A percentile compares a stretch with the other conserved stretches of the same genome.
phyloP scores from a whole-genome alignment of 2,329 filamentous ascomycete species.

The Colletotrichum incanum region DNA sequence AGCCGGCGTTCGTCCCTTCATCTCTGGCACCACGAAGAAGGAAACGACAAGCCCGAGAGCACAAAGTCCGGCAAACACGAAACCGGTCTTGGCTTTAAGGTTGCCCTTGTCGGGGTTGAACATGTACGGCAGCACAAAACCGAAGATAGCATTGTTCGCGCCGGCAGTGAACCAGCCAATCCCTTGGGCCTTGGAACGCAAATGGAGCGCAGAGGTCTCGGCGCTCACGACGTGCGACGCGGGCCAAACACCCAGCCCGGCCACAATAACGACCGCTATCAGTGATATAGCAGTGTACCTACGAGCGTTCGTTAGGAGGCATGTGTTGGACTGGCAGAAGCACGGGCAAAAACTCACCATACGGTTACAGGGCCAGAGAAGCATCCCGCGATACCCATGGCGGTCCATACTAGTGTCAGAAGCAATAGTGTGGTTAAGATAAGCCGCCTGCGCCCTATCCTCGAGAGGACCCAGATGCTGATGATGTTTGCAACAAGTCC shows the following conservation, averaged over 20 bases:
- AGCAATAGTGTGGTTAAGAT: slow-evolving; percentile 54
- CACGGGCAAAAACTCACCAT: slow-evolving; percentile 52
- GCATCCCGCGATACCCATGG: slow-evolving; percentile 64
- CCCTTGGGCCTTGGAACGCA: slow-evolving; percentile 61
- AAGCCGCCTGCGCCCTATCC: slow-evolving; percentile 57
- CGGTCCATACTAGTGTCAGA: slow-evolving; percentile 57
- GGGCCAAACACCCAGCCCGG: slow-evolving; percentile 61
- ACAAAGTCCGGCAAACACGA: slow-evolving; percentile 57
- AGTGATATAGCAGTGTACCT: slow-evolving; percentile 53
- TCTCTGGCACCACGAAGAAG: slow-evolving; percentile 67
- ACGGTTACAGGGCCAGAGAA: slow-evolving; percentile 55
- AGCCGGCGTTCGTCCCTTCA: slow-evolving; percentile 62
- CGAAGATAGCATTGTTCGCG: slow-evolving; percentile 58
- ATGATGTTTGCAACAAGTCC: slow-evolving; percentile 61
- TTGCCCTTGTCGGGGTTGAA: slow-evolving; percentile 60
- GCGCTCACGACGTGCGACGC: slow-evolving; percentile 58
- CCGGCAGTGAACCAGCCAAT: slow-evolving; percentile 60
- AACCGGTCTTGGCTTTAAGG: slow-evolving; percentile 59
- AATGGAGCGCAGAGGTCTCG: slow-evolving; percentile 60
- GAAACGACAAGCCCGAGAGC: slow-evolving; percentile 54
- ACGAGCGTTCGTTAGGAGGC: background rate
- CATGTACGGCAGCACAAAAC: slow-evolving; percentile 65
- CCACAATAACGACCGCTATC: slow-evolving; percentile 61
- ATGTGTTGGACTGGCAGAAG: background rate
- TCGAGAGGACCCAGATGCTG: slow-evolving; percentile 61